Conservation (phyloP, 331 rosid species). For the Quercus lobata region DNA sequence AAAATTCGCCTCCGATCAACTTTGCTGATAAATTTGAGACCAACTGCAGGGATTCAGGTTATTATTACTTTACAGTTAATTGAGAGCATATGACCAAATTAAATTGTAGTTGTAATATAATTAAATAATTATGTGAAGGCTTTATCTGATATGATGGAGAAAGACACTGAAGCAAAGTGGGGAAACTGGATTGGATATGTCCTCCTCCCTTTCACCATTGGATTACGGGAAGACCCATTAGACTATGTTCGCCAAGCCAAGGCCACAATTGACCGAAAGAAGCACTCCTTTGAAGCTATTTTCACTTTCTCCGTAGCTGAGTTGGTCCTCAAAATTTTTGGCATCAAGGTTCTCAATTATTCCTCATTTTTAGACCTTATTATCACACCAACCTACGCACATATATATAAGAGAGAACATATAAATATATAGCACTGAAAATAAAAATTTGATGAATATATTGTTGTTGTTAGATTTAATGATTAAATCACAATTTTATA, state of each 20-base stretch:
- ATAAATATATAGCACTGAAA: too few relatives aligned
- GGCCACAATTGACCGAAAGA: conserved; percentile 52
- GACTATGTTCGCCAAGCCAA: conserved; percentile 56
- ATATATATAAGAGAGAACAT: too few relatives aligned
- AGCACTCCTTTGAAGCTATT: conserved; percentile 58
- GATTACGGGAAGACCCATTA: conserved; percentile 42
- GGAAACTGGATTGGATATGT: conserved; percentile 41
- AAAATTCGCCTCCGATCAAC: conserved; percentile 33
- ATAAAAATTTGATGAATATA: too few relatives aligned
- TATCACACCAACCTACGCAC: too few relatives aligned
- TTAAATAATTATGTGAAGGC: conserved; percentile 1
- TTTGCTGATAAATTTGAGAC: conserved; percentile 29
- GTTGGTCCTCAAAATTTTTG: conserved; percentile 24
- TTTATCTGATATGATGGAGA: conserved; percentile 44
- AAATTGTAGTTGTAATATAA: neutral
- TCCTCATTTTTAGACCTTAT: too few relatives aligned
- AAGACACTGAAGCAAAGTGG: conserved; percentile 31
- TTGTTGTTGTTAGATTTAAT: too few relatives aligned
- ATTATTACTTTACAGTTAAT: neutral
- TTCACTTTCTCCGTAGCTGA: conserved; percentile 20
- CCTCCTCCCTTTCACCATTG: conserved; percentile 34
- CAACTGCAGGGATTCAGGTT: conserved; percentile 37
- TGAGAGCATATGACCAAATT: too few relatives aligned
- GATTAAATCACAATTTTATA: too few relatives aligned
- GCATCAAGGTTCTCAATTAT: conserved; percentile 20